Percentiles rank a stretch among this genome's conserved stretches.
Evolutionary conservation across 1,284 basidiomycete genomes (phyloP).

Genomic region (Pseudozyma sp.): DNA sequence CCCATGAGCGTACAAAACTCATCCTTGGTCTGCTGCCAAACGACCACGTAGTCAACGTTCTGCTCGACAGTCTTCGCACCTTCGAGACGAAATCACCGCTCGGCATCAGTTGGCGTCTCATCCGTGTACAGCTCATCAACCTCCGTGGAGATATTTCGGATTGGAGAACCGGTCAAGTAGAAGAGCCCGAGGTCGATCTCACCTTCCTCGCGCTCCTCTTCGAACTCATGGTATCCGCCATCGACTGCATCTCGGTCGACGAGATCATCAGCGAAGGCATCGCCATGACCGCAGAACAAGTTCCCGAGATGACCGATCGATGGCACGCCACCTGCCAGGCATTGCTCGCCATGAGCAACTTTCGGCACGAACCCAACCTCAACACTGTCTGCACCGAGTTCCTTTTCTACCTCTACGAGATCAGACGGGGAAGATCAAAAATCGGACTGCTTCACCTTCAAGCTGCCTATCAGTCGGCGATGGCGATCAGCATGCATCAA

Average conservation of each 20-base stretch:
- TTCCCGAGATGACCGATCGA: conserved; percentile 50
- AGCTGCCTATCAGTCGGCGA: conserved; percentile 32
- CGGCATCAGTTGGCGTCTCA: conserved; percentile 61
- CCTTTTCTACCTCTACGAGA: conserved; percentile 42
- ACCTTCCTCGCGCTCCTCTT: conserved; percentile 58
- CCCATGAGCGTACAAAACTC: conserved; percentile 38
- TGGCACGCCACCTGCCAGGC: conserved; percentile 57
- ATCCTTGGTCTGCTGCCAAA: conserved; percentile 57
- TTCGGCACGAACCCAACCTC: conserved; percentile 54
- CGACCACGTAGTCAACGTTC: conserved; percentile 58
- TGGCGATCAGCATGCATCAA: conserved; percentile 42
- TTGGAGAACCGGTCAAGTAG: conserved; percentile 56
- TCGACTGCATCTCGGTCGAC: conserved; percentile 53
- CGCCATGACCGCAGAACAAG: conserved; percentile 47
- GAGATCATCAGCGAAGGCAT: conserved; percentile 58
- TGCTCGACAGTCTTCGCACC: conserved; percentile 56
- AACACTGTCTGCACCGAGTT: conserved; percentile 56
- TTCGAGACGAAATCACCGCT: conserved; percentile 53
- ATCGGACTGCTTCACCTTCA: conserved; percentile 23
- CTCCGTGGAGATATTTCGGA: conserved; percentile 58
- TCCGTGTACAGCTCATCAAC: conserved; percentile 56
- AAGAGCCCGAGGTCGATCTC: conserved; percentile 55
- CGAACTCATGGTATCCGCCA: conserved; percentile 53
- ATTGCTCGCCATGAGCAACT: conserved; percentile 52
- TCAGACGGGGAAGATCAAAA: conserved; percentile 28